Conservation (phyloP, 1,284 basidiomycete genomes). For the Ustilago lituana region DNA sequence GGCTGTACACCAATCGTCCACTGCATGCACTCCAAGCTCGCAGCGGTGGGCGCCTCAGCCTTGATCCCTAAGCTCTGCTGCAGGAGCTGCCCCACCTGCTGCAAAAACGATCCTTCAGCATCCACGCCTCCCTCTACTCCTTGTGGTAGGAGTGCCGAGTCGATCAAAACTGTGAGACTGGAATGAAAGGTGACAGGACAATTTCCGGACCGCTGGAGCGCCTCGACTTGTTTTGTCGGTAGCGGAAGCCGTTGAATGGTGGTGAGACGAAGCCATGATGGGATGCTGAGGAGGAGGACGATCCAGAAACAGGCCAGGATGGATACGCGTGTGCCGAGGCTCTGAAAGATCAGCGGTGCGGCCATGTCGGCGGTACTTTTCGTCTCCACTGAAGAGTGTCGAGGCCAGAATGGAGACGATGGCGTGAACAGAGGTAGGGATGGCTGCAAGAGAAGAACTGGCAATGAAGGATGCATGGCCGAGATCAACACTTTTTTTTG, state of each 20-base stretch:
- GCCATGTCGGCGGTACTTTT: conserved; percentile 17
- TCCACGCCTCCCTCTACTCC: neutral
- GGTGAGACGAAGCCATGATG: conserved; percentile 56
- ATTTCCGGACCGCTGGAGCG: conserved; percentile 10
- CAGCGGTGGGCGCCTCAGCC: conserved; percentile 5
- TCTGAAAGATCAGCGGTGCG: conserved; percentile 34
- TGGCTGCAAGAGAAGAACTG: neutral
- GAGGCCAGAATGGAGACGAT: no score
- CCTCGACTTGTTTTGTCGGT: conserved; percentile 35
- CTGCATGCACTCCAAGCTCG: conserved; percentile 30
- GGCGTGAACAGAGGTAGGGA: no score
- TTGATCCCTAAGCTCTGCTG: conserved; percentile 33
- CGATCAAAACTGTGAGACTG: conserved; percentile 12
- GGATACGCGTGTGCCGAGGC: conserved; percentile 30
- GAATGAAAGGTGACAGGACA: conserved; percentile 41
- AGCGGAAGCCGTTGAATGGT: conserved; percentile 57
- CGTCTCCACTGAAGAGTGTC: no score
- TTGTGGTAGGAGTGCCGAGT: conserved; percentile 8
- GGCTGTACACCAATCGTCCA: conserved; percentile 24
- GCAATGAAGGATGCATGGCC: neutral
- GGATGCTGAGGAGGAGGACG: conserved; percentile 43
- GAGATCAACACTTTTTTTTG: conserved; percentile 28
- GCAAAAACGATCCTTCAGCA: conserved; percentile 1
- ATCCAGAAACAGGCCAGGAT: conserved; percentile 51
- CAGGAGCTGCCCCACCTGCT: conserved; percentile 25